Evolutionary conservation across 805 yeast genomes (phyloP).

Genomic region (Cyberlindnera subsufficiens): DNA sequence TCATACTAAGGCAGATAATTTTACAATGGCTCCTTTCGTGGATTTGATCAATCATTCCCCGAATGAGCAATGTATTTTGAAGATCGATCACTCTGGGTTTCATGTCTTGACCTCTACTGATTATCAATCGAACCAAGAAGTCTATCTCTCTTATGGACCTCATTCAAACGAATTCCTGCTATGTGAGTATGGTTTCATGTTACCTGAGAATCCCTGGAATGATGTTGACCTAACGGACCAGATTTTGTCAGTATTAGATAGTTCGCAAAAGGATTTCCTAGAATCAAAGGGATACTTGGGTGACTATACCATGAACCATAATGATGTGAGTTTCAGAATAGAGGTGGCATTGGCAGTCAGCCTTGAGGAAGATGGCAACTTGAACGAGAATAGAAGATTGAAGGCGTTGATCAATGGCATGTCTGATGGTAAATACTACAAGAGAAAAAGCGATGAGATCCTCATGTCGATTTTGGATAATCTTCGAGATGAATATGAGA

Average conservation of each 20-base stretch:
- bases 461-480: slow-evolving; percentile 30
- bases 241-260: slow-evolving; percentile 31
- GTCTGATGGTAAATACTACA: slow-evolving; percentile 39
- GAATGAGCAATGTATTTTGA: slow-evolving; percentile 45
- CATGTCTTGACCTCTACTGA: slow-evolving; percentile 35
- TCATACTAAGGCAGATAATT: slow-evolving; percentile 50
- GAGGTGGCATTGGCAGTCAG: slow-evolving; percentile 66
- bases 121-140: slow-evolving; percentile 42
- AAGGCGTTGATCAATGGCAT: slow-evolving; percentile 32
- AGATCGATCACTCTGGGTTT: slow-evolving; percentile 44
- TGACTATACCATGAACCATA: slow-evolving; percentile 58
- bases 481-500: slow-evolving; percentile 22
- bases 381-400: slow-evolving; percentile 15
- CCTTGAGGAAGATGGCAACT: slow-evolving; percentile 28
- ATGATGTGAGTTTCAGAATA: slow-evolving; percentile 62
- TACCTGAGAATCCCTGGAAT: slow-evolving; percentile 59
- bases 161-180: slow-evolving; percentile 79
- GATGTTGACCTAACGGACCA: slow-evolving; percentile 54
- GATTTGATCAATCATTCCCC: slow-evolving; percentile 77
- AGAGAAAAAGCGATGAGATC: slow-evolving; percentile 25
- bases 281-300: slow-evolving; percentile 54
- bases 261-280: slow-evolving; percentile 40
- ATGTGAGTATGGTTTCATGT: slow-evolving; percentile 81
- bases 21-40: slow-evolving; percentile 88
- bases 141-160: slow-evolving; percentile 78